phyloP scores from a whole-genome alignment of 2,329 filamentous ascomycete species.

The Ceratocystis huliohia region DNA sequence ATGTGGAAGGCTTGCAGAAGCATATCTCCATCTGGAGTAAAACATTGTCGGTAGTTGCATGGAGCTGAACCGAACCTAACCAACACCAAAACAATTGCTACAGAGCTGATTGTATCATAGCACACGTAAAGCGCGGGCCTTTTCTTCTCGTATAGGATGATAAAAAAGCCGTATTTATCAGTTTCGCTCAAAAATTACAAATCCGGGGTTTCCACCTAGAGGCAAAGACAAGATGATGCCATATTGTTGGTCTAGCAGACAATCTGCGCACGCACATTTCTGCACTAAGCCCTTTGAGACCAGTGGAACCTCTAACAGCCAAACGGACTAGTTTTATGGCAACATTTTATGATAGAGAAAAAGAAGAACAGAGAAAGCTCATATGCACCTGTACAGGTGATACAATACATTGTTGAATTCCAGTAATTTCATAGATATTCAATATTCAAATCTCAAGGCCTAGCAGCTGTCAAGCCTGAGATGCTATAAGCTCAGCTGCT shows the following conservation, averaged over 20 bases:
- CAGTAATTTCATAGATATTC: too few species aligned
- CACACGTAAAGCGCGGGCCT: background rate
- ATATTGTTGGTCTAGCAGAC: background rate
- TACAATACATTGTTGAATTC: too few species aligned
- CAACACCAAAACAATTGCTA: background rate
- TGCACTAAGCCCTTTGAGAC: too few species aligned
- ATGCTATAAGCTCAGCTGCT: too few species aligned
- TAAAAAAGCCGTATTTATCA: background rate
- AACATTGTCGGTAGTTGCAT: background rate
- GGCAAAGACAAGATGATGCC: background rate
- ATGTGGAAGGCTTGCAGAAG: conserved; percentile 6
- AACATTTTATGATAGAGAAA: too few species aligned
- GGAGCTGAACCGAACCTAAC: background rate
- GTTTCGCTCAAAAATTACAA: background rate
- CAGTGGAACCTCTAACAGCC: too few species aligned
- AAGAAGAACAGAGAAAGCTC: too few species aligned
- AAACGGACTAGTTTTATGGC: too few species aligned
- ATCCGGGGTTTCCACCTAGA: too few species aligned
- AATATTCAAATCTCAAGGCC: too few species aligned
- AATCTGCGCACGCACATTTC: background rate
- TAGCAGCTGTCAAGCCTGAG: too few species aligned
- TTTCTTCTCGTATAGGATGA: background rate
- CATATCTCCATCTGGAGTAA: background rate
- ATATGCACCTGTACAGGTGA: too few species aligned
- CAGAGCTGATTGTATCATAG: background rate